These are phyloP conservation scores for Komagataella populi DNA, from an alignment of 805 yeast genomes.

Conservation along the genomic window DNA sequence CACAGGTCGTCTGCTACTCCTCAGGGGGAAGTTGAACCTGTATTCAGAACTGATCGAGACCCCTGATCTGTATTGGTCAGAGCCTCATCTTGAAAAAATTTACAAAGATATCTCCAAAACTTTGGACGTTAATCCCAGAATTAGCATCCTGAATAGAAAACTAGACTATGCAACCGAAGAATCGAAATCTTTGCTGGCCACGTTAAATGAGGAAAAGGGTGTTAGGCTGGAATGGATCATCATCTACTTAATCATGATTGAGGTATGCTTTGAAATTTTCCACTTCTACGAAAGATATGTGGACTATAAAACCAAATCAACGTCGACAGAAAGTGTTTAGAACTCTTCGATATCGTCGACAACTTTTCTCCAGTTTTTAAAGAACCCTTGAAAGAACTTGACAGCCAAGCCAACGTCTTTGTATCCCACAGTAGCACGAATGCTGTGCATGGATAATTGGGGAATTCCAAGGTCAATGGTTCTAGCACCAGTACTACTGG, in stretches of 20 bases:
- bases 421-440: constrained; percentile 70
- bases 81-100: constrained; percentile 68
- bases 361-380: constrained; percentile 49
- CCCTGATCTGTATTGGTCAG: constrained; percentile 90
- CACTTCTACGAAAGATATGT: constrained; percentile 52
- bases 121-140: constrained; percentile 67
- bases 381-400: constrained; percentile 60
- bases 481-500: constrained; percentile 55
- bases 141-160: constrained; percentile 68
- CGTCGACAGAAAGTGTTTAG: constrained; percentile 9
- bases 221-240: constrained; percentile 81
- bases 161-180: constrained; percentile 88
- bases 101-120: constrained; percentile 58
- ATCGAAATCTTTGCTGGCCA: constrained; percentile 61
- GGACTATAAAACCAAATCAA: not conserved
- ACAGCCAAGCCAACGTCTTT: constrained; percentile 66
- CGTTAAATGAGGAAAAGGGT: constrained; percentile 64
- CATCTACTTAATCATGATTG: constrained; percentile 69
- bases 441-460: constrained; percentile 77
- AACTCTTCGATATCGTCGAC: constrained; percentile 39
- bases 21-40: constrained; percentile 73
- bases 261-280: constrained; percentile 68
- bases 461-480: constrained; percentile 76
- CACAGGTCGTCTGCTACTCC: constrained; percentile 62
- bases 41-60: constrained; percentile 85